These are phyloP conservation scores for Trichophyton rubrum DNA, from an alignment of 2,329 filamentous ascomycete genomes.

Conservation along the genomic window DNA sequence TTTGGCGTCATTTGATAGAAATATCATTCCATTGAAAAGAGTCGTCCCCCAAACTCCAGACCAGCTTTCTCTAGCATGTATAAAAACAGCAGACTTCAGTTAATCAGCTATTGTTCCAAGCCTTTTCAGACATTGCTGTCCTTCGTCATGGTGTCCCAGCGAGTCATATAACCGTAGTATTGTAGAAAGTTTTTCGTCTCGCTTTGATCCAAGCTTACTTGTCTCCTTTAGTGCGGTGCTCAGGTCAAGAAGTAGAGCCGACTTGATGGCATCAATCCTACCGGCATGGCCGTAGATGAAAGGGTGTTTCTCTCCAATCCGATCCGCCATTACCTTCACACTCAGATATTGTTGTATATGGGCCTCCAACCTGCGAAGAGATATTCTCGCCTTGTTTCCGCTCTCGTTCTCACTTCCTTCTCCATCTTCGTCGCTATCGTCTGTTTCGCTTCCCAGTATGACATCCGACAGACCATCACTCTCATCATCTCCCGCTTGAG, in stretches of 20 bases:
- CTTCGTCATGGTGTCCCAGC: conserved; percentile 48
- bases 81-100: background rate
- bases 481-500: conserved; percentile 24
- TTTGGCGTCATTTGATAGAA: conserved; percentile 30
- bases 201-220: conserved; percentile 18
- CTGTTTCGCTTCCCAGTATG: conserved; percentile 21
- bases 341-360: conserved; percentile 48
- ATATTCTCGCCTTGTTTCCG: conserved; percentile 20
- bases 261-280: conserved; percentile 45
- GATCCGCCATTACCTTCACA: conserved; percentile 39
- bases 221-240: conserved; percentile 50
- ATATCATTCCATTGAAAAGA: conserved; percentile 9
- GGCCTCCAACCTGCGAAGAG: conserved; percentile 38
- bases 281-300: conserved; percentile 48
- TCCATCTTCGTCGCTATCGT: conserved; percentile 24
- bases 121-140: conserved; percentile 44
- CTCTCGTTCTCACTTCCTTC: conserved; percentile 23
- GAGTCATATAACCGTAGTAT: conserved; percentile 49
- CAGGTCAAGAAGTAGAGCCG: conserved; percentile 53
- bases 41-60: conserved; percentile 28
- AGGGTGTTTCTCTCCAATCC: conserved; percentile 47
- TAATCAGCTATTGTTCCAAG: conserved; percentile 20
- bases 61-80: conserved; percentile 26
- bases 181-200: conserved; percentile 37
- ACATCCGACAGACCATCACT: conserved; percentile 16